These are phyloP conservation scores for Microsporum canis DNA, from an alignment of 2,329 filamentous ascomycete species.

Conservation along the genomic window DNA sequence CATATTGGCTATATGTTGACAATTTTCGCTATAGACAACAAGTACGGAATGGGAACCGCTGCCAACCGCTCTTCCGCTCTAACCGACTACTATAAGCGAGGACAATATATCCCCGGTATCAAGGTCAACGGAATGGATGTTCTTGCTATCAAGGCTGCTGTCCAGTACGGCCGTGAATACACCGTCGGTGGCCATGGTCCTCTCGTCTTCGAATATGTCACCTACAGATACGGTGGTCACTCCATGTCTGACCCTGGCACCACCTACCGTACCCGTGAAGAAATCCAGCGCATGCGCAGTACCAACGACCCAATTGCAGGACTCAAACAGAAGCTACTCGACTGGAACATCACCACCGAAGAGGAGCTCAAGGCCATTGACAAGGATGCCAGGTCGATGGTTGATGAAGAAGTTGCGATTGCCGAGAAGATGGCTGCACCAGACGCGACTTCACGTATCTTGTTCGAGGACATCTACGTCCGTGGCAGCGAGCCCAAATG, in stretches of 20 bases:
- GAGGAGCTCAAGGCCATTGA: slow-evolving; percentile 94
- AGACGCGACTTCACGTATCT: slow-evolving; percentile 65
- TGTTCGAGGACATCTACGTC: slow-evolving; percentile 96
- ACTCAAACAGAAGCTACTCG: slow-evolving; percentile 93
- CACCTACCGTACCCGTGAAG: slow-evolving; percentile 97
- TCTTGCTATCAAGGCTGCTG: slow-evolving; percentile 91
- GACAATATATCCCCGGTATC: slow-evolving; percentile 97
- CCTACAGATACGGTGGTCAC: slow-evolving; percentile 98
- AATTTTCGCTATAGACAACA: slow-evolving; percentile 65
- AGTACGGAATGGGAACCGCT: slow-evolving; percentile 99
- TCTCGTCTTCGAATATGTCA: slow-evolving; percentile 95
- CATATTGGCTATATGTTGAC: background rate
- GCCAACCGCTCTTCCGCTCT: slow-evolving; percentile 86
- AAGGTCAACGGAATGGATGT: slow-evolving; percentile 99
- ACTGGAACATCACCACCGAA: slow-evolving; percentile 85
- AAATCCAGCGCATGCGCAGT: slow-evolving; percentile 98
- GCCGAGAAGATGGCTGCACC: slow-evolving; percentile 82
- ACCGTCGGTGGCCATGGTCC: slow-evolving; percentile 74
- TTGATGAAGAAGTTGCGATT: slow-evolving; percentile 79
- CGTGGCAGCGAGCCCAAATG: slow-evolving; percentile 75
- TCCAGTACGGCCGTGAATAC: slow-evolving; percentile 87
- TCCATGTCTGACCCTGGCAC: slow-evolving; percentile 99
- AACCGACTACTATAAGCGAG: slow-evolving; percentile 99
- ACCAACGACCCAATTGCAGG: slow-evolving; percentile 98
- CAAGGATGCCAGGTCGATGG: slow-evolving; percentile 76